A percentile compares a stretch with the other conserved stretches of the same genome.
These are phyloP conservation scores for Malus orientalis DNA, from an alignment of 306 rosid species.

Conservation along the genomic window DNA sequence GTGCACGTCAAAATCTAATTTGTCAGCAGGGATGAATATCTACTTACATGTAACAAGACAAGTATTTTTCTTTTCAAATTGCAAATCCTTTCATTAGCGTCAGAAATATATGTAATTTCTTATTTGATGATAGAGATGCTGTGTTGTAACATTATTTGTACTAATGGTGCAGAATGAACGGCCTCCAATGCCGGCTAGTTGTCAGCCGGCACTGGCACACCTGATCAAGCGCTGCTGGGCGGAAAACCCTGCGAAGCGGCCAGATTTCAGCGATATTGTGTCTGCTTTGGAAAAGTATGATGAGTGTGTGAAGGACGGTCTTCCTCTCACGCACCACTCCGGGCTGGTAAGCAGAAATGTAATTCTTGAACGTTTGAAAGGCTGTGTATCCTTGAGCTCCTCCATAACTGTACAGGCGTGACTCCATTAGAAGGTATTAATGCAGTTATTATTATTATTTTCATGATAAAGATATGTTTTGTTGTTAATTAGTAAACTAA, in stretches of 20 bases:
- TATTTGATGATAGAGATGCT: not conserved
- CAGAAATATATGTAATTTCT: not conserved
- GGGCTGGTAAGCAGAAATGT: slow-evolving; percentile 54
- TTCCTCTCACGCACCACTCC: slow-evolving; percentile 80
- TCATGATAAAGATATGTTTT: not conserved
- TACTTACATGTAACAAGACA: no score
- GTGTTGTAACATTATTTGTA: not conserved
- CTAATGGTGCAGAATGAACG: slow-evolving; percentile 71
- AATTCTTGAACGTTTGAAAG: slow-evolving; percentile 69
- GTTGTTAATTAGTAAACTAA: slow-evolving; percentile 6
- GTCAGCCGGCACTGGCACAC: slow-evolving; percentile 87
- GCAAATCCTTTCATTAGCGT: not conserved
- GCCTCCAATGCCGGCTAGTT: slow-evolving; percentile 93
- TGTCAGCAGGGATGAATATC: no score
- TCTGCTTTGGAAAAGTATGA: slow-evolving; percentile 76
- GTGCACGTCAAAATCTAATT: no score
- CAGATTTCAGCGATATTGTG: slow-evolving; percentile 87
- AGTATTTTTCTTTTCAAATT: not conserved
- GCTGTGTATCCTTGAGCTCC: slow-evolving; percentile 66
- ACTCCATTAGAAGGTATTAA: slow-evolving; percentile 28
- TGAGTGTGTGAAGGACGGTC: slow-evolving; percentile 91
- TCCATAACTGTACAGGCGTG: slow-evolving; percentile 87
- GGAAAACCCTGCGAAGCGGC: slow-evolving; percentile 85
- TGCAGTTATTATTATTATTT: slow-evolving; percentile 1
- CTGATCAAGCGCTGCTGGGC: slow-evolving; percentile 93